Evolutionary conservation across 352 stramenopile species (phyloP).

Genomic region (Phytophthora aleatoria): DNA sequence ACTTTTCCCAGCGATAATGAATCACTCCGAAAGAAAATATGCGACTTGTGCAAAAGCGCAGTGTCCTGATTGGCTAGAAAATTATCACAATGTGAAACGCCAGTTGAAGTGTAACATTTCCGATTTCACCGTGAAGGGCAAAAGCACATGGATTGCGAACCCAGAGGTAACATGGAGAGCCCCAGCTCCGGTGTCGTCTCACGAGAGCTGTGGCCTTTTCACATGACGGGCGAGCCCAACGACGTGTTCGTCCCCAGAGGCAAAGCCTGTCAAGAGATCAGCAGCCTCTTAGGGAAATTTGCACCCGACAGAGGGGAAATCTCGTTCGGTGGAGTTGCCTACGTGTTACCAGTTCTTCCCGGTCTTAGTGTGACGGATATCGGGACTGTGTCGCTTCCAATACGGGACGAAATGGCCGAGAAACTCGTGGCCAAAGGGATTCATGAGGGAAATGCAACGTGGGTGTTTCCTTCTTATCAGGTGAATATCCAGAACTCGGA

Average conservation of each 20-base stretch:
- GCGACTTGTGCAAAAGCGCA: conserved; percentile 8
- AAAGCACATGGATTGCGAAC: background rate
- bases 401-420: conserved; percentile 8
- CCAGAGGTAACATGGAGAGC: background rate
- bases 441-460: background rate
- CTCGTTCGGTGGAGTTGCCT: conserved; percentile 12
- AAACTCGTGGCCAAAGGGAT: conserved; percentile 1
- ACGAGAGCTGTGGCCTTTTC: conserved; percentile 9
- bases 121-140: background rate
- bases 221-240: background rate
- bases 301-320: background rate
- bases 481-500: conserved; percentile 18
- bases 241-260: conserved; percentile 8
- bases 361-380: conserved; percentile 12
- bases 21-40: conserved; percentile 8
- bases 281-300: conserved; percentile 7
- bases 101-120: conserved; percentile 21
- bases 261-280: conserved; percentile 12
- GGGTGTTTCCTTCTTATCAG: conserved; percentile 1
- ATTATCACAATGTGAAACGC: background rate
- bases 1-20: background rate
- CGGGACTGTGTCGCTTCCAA: conserved; percentile 12
- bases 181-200: background rate
- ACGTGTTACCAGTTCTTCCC: conserved; percentile 9
- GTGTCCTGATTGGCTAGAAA: conserved; percentile 11